Base-by-base conservation (phyloP, 2,329 filamentous ascomycete species). In the Trichoderma polysporum region DNA sequence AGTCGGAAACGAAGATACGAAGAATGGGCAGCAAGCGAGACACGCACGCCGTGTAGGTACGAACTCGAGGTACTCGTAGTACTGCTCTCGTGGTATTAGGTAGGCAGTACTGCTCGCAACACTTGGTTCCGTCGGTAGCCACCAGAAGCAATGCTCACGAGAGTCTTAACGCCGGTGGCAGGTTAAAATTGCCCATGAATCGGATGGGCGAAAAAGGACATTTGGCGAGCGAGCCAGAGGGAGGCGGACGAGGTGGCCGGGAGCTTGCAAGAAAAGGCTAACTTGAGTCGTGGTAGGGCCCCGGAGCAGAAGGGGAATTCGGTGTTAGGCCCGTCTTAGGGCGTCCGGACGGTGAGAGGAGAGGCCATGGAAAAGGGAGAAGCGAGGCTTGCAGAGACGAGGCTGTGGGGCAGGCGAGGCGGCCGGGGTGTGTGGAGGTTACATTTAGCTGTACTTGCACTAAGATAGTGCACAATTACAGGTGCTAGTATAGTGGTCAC, bases 131-230 rank as follows among this genome's bases (percentile, higher is more conserved):
- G 19, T 7, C 41, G 52, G 15, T 25, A 47, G 47, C 59, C 60
- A 56, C 45, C 60, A 54, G 52, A 65, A 57, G 62, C 62, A 66
- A 60, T 45, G 35, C 63, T 58, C 52, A 50, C 37, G 52, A 65
- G 41, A 50, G 54, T 29, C 47, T 62, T 53, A 66, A 68, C 66
- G 68, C 70, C 67, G 68, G 68, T 56, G 60, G 45, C 22, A 33
- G 53, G 60, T 65, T 65, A 65, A 68, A 54, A 68, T 67, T 66
- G 66, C 59, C 61, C 66, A 59, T 68, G 52, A 66, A 68, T 59
- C 69, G 57, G 68, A 53, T 35, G 52, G 66, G 19, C 47, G 49
- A 37, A 39, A 65, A 62, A 39, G 53, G 60, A 47, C 27, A 49
- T 37, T 58, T 57, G 53, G 62, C 62, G 52, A 66, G 45, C 29